Base-by-base conservation (phyloP, 768 basidiomycete species). In the Rhizopogon vinicolor region DNA sequence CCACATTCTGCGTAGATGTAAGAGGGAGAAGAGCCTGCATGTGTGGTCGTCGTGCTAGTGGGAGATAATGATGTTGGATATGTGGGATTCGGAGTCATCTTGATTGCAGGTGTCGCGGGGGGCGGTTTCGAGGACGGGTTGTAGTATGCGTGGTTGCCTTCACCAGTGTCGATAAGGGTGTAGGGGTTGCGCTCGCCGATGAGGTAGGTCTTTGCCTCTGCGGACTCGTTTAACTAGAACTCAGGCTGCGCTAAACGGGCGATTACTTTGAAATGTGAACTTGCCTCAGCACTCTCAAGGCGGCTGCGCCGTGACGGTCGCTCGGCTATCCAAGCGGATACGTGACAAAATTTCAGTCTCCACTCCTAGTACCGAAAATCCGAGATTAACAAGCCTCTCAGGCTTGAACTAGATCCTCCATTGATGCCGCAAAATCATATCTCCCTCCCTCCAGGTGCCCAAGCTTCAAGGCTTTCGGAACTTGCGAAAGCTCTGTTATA, bases 41-140 rank as follows among this genome's bases (percentile, higher is more conserved):
- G 86, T 76, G 60, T 98, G 96, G 71, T 98, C 96, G 31, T 75
- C 73, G 66, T 98, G 96, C 79, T 86, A 86, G 69, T 98, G 96
- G 0, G 93, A 92, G 53, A 98, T 76, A 63, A 98, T 76, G 70
- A 98, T 91, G 65, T 98, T 93, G 10, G 91, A 91, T 48, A 98
- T 72, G 48, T 85, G 79, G 8, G 83, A 83, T 43, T 76, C 22
- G 22, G 22, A 25, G 22, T 25, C 72, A 19, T 62, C 53, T 6
- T 74, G 65, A 50, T 80, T 62, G 28, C 69, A 63, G 25, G 64
- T 64, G 4, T 76, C 74, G 42, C 70, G 66, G n/a, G 92, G 74
- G 22, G 85, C 84, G 13, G 78, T 73, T 57, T 82, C 75, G 41
- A 96, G 84, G 46, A 83, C 54, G 9, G 79, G 16, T 83, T 78